Evolutionary conservation across 2,329 filamentous ascomycete genomes (phyloP).

Genomic region (Paraconiothyrium sp.): DNA sequence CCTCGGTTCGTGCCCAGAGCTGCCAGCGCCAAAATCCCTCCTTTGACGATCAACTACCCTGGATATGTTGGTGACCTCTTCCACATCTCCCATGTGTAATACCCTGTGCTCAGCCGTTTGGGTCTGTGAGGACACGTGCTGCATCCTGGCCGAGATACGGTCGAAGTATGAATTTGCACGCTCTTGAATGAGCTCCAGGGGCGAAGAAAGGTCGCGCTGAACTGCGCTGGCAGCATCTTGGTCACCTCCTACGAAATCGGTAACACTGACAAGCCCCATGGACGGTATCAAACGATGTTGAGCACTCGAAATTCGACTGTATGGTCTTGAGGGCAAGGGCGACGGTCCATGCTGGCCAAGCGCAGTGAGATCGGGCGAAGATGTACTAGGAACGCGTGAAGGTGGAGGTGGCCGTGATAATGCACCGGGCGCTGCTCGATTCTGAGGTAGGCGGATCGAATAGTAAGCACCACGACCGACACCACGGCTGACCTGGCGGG

Average conservation of each 20-base stretch:
- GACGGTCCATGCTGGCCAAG: slow-evolving; percentile 22
- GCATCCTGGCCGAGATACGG: slow-evolving; percentile 17
- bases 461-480: slow-evolving; percentile 32
- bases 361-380: slow-evolving; percentile 24
- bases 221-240: slow-evolving; percentile 33
- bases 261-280: slow-evolving; percentile 19
- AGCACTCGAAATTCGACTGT: slow-evolving; percentile 21
- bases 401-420: slow-evolving; percentile 16
- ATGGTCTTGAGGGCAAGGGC: slow-evolving; percentile 27
- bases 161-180: slow-evolving; percentile 27
- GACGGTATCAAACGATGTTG: slow-evolving; percentile 22
- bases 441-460: slow-evolving; percentile 30
- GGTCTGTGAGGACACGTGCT: slow-evolving; percentile 12
- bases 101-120: slow-evolving; percentile 5
- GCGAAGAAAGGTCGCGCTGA: slow-evolving; percentile 33
- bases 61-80: neutral
- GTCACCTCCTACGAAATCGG: slow-evolving; percentile 24
- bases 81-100: slow-evolving; percentile 11
- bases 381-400: slow-evolving; percentile 23
- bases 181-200: slow-evolving; percentile 36
- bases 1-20: slow-evolving; percentile 16
- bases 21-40: slow-evolving; percentile 7
- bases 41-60: neutral
- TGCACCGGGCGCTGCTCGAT: slow-evolving; percentile 14
- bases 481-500: slow-evolving; percentile 25